Conservation (phyloP, 495 filamentous ascomycete genomes). For the Aspergillus taichungensis region DNA sequence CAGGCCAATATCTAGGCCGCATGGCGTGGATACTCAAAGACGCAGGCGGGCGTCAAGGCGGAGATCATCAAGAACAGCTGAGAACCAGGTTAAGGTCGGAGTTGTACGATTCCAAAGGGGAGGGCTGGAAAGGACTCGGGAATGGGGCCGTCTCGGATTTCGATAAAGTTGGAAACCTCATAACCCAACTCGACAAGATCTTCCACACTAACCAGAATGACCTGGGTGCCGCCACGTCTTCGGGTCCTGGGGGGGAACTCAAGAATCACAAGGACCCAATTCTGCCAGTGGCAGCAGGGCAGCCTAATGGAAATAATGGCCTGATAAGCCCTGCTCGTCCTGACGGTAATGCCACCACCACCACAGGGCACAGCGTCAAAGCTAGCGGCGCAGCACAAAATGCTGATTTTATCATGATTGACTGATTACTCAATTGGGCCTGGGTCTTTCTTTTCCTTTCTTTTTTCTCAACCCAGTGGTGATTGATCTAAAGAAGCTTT, state of each 20-base stretch:
- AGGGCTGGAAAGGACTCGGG: slow-evolving; percentile 42
- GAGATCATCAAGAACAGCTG: slow-evolving; percentile 10
- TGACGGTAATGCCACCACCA: neutral
- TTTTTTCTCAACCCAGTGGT: neutral
- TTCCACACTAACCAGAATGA: slow-evolving; percentile 4
- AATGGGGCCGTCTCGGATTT: slow-evolving; percentile 33
- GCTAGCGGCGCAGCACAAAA: neutral
- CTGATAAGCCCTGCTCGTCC: neutral
- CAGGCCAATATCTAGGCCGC: slow-evolving; percentile 20
- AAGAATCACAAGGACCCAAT: too few relatives aligned
- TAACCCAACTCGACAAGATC: slow-evolving; percentile 27
- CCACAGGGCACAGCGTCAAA: neutral
- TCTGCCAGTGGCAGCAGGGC: too few relatives aligned
- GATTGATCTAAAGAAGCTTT: too few relatives aligned
- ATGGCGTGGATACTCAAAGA: slow-evolving; percentile 37
- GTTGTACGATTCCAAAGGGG: slow-evolving; percentile 34
- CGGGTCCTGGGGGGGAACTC: too few relatives aligned
- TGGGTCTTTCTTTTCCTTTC: neutral
- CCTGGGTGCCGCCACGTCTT: neutral
- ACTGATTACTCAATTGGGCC: slow-evolving; percentile 10
- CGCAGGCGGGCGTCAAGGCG: slow-evolving; percentile 11
- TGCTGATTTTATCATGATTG: slow-evolving; percentile 33
- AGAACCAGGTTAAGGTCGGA: slow-evolving; percentile 18
- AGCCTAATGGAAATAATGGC: too few relatives aligned
- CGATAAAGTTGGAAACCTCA: slow-evolving; percentile 33